Evolutionary conservation across 495 filamentous ascomycete species (phyloP).

Genomic region (Penicillium ochrochloron): DNA sequence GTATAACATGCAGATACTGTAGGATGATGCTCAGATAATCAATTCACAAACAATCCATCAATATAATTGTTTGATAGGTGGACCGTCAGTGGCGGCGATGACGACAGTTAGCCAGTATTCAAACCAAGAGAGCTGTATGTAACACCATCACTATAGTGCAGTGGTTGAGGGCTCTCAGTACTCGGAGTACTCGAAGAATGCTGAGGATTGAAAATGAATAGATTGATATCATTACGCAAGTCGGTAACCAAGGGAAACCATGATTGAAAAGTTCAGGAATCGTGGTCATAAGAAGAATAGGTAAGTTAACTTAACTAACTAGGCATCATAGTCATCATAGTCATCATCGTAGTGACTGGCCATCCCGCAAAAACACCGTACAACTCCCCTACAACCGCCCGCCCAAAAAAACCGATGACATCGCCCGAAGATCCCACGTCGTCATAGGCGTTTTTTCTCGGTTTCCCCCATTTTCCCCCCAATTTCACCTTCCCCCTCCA

Average conservation of each 20-base stretch:
- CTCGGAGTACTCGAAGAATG: neutral
- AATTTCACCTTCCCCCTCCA: neutral
- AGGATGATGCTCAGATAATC: neutral
- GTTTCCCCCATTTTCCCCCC: conserved; percentile 10
- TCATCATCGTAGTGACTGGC: neutral
- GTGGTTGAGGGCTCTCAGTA: neutral
- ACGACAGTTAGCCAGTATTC: conserved; percentile 14
- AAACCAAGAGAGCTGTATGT: neutral
- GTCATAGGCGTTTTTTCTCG: conserved; percentile 31
- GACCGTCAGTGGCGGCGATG: conserved; percentile 26
- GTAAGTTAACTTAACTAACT: too few relatives aligned
- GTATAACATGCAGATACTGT: neutral
- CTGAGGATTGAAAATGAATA: neutral
- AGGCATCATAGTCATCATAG: too few relatives aligned
- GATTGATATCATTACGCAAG: neutral
- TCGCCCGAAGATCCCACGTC: conserved; percentile 29
- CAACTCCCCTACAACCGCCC: neutral
- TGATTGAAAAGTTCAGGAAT: neutral
- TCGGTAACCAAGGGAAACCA: neutral
- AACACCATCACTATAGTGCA: neutral
- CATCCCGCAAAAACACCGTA: conserved; percentile 5
- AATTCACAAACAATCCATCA: neutral
- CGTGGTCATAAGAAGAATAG: neutral
- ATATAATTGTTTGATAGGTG: conserved; percentile 6
- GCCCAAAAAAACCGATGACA: conserved; percentile 31